Conservation (phyloP, 441 rosid genomes). For the California macrophylla region DNA sequence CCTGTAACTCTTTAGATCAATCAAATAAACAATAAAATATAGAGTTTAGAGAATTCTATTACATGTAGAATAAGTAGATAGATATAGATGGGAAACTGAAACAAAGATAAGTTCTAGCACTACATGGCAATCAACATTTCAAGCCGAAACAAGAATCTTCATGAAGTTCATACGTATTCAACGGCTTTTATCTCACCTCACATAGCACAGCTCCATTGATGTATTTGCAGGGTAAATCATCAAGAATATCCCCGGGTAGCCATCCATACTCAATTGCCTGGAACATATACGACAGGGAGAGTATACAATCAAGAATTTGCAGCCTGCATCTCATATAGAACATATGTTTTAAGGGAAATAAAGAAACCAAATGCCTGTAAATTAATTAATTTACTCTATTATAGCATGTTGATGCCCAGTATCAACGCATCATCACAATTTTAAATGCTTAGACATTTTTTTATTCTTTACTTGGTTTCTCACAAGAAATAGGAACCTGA, state of each 20-base stretch:
- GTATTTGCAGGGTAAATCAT: constrained; percentile 24
- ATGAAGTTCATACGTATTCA: neutral
- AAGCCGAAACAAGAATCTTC: neutral
- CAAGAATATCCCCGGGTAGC: constrained; percentile 24
- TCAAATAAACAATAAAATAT: neutral
- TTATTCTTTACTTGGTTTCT: neutral
- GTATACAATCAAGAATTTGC: constrained; percentile 1
- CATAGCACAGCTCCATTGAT: constrained; percentile 25
- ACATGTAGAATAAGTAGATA: neutral
- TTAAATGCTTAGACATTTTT: neutral
- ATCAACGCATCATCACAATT: neutral
- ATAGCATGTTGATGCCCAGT: neutral
- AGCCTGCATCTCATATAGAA: constrained; percentile 6
- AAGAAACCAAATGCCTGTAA: neutral
- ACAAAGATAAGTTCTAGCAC: neutral
- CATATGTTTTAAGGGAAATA: constrained; percentile 6
- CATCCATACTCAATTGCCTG: constrained; percentile 28
- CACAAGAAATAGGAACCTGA: neutral
- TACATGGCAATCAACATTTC: neutral
- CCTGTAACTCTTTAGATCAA: neutral
- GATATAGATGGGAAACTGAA: neutral
- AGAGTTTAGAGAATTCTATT: neutral
- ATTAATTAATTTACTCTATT: neutral
- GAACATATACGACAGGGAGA: neutral
- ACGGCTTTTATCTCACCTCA: constrained; percentile 26